These are phyloP conservation scores for Auricularia heimuer DNA, from an alignment of 768 basidiomycete genomes.

Conservation along the genomic window DNA sequence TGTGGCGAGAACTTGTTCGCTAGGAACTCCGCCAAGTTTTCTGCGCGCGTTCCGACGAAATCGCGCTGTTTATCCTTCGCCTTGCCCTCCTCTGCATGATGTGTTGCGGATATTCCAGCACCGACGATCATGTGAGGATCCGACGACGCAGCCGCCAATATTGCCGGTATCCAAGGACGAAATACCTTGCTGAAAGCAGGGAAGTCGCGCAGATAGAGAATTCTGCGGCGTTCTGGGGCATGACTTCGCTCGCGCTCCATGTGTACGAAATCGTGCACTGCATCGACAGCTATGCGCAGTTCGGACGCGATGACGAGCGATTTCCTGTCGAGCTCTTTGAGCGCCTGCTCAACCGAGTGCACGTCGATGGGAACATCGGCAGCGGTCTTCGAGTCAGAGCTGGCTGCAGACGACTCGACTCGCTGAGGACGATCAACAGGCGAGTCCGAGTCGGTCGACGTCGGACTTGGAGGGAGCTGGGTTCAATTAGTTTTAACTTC, in stretches of 20 bases:
- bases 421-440: too few species aligned
- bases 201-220: background rate
- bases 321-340: background rate
- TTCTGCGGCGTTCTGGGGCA: background rate
- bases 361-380: constrained; percentile 13
- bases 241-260: background rate
- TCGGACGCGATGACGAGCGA: background rate
- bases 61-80: background rate
- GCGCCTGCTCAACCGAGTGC: constrained; percentile 6
- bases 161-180: background rate
- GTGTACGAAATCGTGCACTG: background rate
- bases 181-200: background rate
- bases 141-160: background rate
- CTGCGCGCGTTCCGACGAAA: background rate
- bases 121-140: background rate
- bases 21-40: background rate
- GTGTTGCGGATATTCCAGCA: background rate
- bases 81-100: background rate
- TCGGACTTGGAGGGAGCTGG: too few species aligned
- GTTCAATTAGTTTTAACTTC: too few species aligned
- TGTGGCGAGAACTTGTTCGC: background rate
- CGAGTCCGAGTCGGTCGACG: too few species aligned
- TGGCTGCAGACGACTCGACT: too few species aligned
- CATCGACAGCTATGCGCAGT: background rate
- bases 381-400: background rate